Conservation (phyloP, 1,284 basidiomycete genomes). For the Marasmius tenuissimus region DNA sequence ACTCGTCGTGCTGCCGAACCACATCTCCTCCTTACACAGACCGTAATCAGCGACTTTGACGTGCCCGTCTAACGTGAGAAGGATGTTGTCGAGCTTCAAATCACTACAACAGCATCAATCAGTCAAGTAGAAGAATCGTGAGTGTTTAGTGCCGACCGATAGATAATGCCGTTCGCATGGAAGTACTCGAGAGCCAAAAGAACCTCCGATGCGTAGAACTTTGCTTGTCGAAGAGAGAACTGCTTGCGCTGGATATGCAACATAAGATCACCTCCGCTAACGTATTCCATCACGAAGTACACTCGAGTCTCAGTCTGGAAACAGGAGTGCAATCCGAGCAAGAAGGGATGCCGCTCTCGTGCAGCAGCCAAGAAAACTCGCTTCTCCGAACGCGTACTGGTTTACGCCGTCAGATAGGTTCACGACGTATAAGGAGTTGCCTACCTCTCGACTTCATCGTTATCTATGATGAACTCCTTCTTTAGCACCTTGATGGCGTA, state of each 20-base stretch:
- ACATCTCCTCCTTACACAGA: constrained; percentile 99
- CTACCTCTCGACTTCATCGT: constrained; percentile 98
- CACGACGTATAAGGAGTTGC: constrained; percentile 17
- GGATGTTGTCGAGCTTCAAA: constrained; percentile 97
- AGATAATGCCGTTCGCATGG: constrained; percentile 97
- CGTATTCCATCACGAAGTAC: constrained; percentile 93
- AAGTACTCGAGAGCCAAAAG: constrained; percentile 97
- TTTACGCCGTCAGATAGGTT: constrained; percentile 11
- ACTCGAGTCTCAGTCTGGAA: constrained; percentile 99
- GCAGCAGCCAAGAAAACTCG: constrained; percentile 97
- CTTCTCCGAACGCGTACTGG: constrained; percentile 97
- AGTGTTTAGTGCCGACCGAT: constrained; percentile 61
- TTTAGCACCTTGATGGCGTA: constrained; percentile 99
- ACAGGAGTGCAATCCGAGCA: constrained; percentile 96
- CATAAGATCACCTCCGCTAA: constrained; percentile 94
- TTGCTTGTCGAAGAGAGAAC: constrained; percentile 94
- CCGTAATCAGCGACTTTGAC: constrained; percentile 99
- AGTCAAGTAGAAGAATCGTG: not conserved
- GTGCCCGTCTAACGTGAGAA: constrained; percentile 95
- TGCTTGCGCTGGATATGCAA: constrained; percentile 93
- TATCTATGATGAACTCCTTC: constrained; percentile 99
- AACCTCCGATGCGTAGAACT: constrained; percentile 99
- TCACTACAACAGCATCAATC: constrained; percentile 55
- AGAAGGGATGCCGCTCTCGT: constrained; percentile 95
- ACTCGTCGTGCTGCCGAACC: constrained; percentile 94